Evolutionary conservation across 73 alveolate genomes (phyloP).

Genomic region (Tetrahymena thermophila): DNA sequence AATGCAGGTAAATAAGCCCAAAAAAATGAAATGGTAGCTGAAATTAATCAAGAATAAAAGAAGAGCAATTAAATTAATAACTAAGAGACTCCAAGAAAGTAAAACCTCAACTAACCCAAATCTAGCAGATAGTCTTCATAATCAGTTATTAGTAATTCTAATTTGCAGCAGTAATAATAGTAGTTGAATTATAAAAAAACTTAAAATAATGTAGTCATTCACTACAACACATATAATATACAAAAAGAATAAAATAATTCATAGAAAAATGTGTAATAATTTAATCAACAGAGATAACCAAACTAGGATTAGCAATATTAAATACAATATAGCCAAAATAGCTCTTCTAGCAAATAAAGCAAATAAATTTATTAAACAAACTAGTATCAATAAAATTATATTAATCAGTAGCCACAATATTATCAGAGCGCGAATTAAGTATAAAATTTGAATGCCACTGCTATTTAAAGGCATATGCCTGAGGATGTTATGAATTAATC

Average conservation of each 20-base stretch:
- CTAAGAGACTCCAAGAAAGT: neutral
- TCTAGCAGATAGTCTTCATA: neutral
- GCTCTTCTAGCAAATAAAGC: neutral
- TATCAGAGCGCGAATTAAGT: neutral
- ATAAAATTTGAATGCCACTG: neutral
- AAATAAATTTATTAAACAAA: neutral
- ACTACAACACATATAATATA: neutral
- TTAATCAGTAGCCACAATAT: neutral
- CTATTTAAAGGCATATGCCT: neutral
- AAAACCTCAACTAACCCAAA: neutral
- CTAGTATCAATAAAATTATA: neutral
- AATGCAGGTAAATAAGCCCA: neutral
- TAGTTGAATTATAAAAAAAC: neutral
- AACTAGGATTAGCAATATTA: neutral
- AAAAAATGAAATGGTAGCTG: neutral
- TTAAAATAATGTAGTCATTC: neutral
- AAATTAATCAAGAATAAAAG: neutral
- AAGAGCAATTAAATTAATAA: neutral
- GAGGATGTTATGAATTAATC: neutral
- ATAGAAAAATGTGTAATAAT: neutral
- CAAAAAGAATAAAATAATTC: neutral
- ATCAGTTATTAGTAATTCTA: neutral
- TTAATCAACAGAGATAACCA: neutral
- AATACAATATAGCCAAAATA: neutral
- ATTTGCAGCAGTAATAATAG: neutral